These are phyloP conservation scores for Xerocomellus intermedius DNA, from an alignment of 768 basidiomycete species.

Conservation along the genomic window DNA sequence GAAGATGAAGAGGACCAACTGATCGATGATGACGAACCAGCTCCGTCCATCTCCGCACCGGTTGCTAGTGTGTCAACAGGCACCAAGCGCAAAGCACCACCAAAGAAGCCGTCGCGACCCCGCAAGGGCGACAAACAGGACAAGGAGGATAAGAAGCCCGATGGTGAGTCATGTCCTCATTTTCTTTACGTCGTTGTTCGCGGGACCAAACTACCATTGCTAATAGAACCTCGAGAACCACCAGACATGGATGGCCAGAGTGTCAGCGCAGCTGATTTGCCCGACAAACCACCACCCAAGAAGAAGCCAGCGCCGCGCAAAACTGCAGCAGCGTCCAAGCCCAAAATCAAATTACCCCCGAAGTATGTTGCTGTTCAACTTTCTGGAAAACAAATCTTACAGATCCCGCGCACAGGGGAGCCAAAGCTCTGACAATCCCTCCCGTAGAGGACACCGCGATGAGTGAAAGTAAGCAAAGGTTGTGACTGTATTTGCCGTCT, in stretches of 20 bases:
- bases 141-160: slow-evolving; percentile 46
- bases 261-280: slow-evolving; percentile 13
- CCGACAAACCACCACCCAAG: slow-evolving; percentile 43
- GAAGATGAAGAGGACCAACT: slow-evolving; percentile 79
- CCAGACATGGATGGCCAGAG: slow-evolving; percentile 24
- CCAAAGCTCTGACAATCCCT: slow-evolving; percentile 30
- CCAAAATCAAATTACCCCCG: slow-evolving; percentile 29
- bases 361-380: slow-evolving; percentile 23
- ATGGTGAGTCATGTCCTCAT: slow-evolving; percentile 36
- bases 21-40: slow-evolving; percentile 61
- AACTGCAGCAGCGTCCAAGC: slow-evolving; percentile 38
- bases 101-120: slow-evolving; percentile 48
- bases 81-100: slow-evolving; percentile 50
- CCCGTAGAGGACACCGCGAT: slow-evolving; percentile 49
- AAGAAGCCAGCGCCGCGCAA: slow-evolving; percentile 49
- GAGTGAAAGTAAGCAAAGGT: slow-evolving; percentile 57
- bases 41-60: slow-evolving; percentile 29
- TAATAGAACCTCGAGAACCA: slow-evolving; percentile 31
- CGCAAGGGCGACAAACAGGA: slow-evolving; percentile 52
- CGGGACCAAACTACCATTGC: slow-evolving; percentile 8
- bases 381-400: background rate
- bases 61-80: slow-evolving; percentile 33
- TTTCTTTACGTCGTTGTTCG: slow-evolving; percentile 21
- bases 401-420: slow-evolving; percentile 28
- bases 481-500: background rate